These are phyloP conservation scores for Arachnopeziza araneosa DNA, from an alignment of 2,329 filamentous ascomycete species.

Conservation along the genomic window DNA sequence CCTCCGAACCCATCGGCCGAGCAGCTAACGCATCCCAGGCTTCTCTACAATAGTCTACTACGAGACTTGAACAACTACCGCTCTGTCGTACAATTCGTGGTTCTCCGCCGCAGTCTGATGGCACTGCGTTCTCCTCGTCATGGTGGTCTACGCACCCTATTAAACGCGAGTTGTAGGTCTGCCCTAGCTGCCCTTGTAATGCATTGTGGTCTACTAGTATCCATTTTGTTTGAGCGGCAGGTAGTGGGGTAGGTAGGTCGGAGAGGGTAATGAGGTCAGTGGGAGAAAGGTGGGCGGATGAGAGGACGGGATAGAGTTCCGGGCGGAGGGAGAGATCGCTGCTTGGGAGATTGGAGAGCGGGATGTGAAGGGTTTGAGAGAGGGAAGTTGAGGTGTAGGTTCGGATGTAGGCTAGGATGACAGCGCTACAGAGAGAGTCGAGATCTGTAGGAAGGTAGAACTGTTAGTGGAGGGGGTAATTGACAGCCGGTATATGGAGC, in stretches of 20 bases:
- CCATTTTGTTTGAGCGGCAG: conserved; percentile 57
- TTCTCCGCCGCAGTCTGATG: conserved; percentile 32
- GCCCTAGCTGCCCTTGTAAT: conserved; percentile 56
- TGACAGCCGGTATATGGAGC: conserved; percentile 2
- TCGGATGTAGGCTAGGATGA: conserved; percentile 70
- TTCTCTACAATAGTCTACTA: conserved; percentile 53
- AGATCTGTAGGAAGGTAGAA: conserved; percentile 50
- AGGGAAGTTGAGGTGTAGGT: conserved; percentile 47
- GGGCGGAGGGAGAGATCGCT: conserved; percentile 66
- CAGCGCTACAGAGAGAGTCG: conserved; percentile 70
- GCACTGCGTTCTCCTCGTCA: conserved; percentile 59
- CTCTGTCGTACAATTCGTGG: conserved; percentile 59
- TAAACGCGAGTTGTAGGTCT: conserved; percentile 47
- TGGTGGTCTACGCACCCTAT: conserved; percentile 74
- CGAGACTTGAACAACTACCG: conserved; percentile 69
- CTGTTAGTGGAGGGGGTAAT: background rate
- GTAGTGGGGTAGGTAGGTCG: conserved; percentile 42
- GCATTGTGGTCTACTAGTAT: conserved; percentile 76
- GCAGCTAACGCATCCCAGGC: conserved; percentile 50
- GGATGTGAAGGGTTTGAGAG: conserved; percentile 54
- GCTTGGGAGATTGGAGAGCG: conserved; percentile 64
- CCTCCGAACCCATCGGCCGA: conserved; percentile 32
- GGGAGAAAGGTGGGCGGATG: conserved; percentile 50
- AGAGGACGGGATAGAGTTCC: conserved; percentile 63
- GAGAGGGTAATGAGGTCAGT: conserved; percentile 61